These are phyloP conservation scores for Aegilops tauschii DNA, from an alignment of 176 grass and related monocot species.

Conservation along the genomic window DNA sequence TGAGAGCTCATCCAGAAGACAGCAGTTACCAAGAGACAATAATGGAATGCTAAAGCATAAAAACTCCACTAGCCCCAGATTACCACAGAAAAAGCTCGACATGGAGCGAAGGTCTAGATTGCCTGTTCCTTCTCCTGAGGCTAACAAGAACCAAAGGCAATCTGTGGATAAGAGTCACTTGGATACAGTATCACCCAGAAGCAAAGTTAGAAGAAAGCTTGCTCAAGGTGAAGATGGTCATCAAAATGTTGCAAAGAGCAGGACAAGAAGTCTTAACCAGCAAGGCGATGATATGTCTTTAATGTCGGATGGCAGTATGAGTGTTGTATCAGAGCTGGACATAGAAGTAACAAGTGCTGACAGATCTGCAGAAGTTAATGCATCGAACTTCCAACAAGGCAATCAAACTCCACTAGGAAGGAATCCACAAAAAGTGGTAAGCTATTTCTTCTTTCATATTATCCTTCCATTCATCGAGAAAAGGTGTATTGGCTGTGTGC, in stretches of 20 bases:
- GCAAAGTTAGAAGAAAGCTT: slow-evolving; percentile 62
- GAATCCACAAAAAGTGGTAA: slow-evolving; percentile 64
- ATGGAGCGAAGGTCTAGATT: slow-evolving; percentile 51
- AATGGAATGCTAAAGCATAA: slow-evolving; percentile 49
- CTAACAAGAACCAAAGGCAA: slow-evolving; percentile 52
- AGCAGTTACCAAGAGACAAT: slow-evolving; percentile 49
- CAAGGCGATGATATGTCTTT: slow-evolving; percentile 58
- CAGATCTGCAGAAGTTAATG: slow-evolving; percentile 47
- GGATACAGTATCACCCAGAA: slow-evolving; percentile 74
- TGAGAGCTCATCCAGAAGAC: slow-evolving; percentile 40
- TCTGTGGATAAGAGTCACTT: slow-evolving; percentile 49
- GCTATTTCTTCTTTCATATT: slow-evolving; percentile 23
- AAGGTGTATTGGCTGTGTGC: not conserved
- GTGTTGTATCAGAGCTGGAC: slow-evolving; percentile 53
- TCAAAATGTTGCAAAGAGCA: slow-evolving; percentile 45
- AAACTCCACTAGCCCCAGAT: slow-evolving; percentile 71
- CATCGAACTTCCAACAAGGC: slow-evolving; percentile 40
- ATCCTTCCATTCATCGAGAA: not conserved
- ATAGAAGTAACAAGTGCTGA: slow-evolving; percentile 59
- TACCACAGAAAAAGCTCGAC: slow-evolving; percentile 64
- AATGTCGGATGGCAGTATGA: slow-evolving; percentile 59
- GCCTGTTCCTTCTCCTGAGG: slow-evolving; percentile 46
- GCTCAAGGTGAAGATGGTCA: slow-evolving; percentile 56
- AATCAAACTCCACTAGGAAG: slow-evolving; percentile 49
- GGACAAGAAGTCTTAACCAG: slow-evolving; percentile 49